Evolutionary conservation across 176 grass and related monocot species (phyloP).

Genomic region (Zoysia japonica): DNA sequence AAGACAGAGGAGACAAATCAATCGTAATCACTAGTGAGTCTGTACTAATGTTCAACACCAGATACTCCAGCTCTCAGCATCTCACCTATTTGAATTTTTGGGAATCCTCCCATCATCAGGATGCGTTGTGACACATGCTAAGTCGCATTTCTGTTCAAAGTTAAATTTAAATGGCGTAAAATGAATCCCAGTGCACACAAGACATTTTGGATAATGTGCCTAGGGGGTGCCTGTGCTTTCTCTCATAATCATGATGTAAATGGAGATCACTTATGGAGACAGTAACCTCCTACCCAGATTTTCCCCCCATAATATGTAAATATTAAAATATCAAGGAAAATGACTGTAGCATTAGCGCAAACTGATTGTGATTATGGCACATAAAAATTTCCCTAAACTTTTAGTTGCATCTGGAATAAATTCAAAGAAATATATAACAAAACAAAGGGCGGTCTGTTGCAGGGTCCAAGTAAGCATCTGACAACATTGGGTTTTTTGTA

Average conservation of each 20-base stretch:
- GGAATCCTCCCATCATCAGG: background rate
- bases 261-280: conserved; percentile 15
- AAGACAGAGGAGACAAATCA: conserved; percentile 17
- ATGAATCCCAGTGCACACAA: background rate
- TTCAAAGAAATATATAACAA: background rate
- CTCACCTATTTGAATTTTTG: conserved; percentile 4
- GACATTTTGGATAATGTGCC: background rate
- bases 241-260: conserved; percentile 1
- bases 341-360: background rate
- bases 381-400: conserved; percentile 22
- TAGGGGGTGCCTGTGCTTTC: background rate
- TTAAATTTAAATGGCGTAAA: background rate
- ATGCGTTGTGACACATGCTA: background rate
- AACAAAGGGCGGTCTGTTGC: too few relatives aligned
- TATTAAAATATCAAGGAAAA: conserved; percentile 10
- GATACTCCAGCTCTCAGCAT: conserved; percentile 11
- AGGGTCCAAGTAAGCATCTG: too few relatives aligned
- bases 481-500: too few relatives aligned
- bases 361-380: conserved; percentile 6
- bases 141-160: background rate
- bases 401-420: conserved; percentile 6
- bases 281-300: background rate
- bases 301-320: background rate
- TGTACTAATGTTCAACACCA: background rate
- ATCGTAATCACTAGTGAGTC: background rate